Evolutionary conservation across 306 rosid species (phyloP).

Genomic region (Myrica gale): DNA sequence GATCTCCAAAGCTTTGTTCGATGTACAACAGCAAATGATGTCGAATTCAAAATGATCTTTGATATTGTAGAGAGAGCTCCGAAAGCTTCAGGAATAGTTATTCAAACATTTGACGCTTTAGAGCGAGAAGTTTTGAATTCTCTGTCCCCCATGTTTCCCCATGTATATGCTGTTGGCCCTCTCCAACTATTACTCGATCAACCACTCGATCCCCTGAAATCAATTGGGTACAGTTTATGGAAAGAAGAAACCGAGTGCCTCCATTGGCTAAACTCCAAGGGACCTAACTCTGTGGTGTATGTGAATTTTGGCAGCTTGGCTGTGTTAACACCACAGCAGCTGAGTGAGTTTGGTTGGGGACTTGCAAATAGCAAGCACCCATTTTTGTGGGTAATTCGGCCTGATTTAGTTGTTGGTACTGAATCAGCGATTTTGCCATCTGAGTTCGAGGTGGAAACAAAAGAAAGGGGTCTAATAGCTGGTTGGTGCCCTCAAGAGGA

Average conservation of each 20-base stretch:
- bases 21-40: neutral
- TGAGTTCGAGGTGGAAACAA: conserved; percentile 1
- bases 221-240: conserved; percentile 13
- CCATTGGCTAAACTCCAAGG: conserved; percentile 12
- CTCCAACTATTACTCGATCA: conserved; percentile 2
- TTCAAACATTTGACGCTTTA: conserved; percentile 17
- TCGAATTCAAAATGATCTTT: neutral
- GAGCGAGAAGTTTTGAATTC: conserved; percentile 14
- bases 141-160: conserved; percentile 3
- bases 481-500: conserved; percentile 28
- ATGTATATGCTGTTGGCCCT: conserved; percentile 15
- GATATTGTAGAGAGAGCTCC: neutral
- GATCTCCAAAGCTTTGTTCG: conserved; percentile 1
- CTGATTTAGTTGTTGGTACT: neutral
- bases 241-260: conserved; percentile 22
- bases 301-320: conserved; percentile 21
- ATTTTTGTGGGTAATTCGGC: conserved; percentile 23
- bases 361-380: conserved; percentile 18
- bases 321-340: neutral
- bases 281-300: conserved; percentile 14
- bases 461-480: conserved; percentile 18
- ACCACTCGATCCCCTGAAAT: neutral
- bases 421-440: neutral
- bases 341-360: conserved; percentile 17
- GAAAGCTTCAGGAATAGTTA: neutral